phyloP scores from a whole-genome alignment of 495 filamentous ascomycete genomes.

The Talaromyces borbonicus region DNA sequence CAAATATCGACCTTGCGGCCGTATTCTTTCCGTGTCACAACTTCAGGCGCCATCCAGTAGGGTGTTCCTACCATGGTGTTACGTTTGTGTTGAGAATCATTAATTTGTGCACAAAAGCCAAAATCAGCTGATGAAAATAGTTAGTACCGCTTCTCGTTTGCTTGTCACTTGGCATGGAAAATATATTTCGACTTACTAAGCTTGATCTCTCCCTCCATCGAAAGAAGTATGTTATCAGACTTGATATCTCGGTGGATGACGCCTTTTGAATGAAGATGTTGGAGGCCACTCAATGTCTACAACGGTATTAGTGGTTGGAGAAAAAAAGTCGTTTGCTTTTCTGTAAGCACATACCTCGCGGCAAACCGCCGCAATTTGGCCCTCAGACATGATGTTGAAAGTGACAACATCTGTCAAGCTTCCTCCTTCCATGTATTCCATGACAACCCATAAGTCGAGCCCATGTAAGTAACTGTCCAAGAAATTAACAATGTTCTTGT shows the following conservation, averaged over 20 bases:
- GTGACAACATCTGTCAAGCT: conserved; percentile 97
- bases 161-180: background rate
- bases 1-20: conserved; percentile 98
- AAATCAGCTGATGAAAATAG: conserved; percentile 70
- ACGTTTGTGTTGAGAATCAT: conserved; percentile 90
- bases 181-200: conserved; percentile 57
- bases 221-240: conserved; percentile 92
- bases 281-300: conserved; percentile 76
- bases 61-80: conserved; percentile 99
- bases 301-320: conserved; percentile 1
- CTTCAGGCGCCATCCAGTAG: conserved; percentile 99
- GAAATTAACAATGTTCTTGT: conserved; percentile 98
- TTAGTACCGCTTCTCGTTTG: conserved; percentile 18
- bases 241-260: conserved; percentile 99
- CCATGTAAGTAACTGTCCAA: conserved; percentile 87
- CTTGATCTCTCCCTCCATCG: conserved; percentile 95
- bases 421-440: conserved; percentile 99
- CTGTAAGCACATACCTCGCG: conserved; percentile 64
- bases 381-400: conserved; percentile 97
- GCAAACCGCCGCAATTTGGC: conserved; percentile 92
- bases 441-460: conserved; percentile 94
- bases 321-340: background rate
- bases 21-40: conserved; percentile 95
- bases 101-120: conserved; percentile 97
- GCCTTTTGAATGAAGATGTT: conserved; percentile 93